These are phyloP conservation scores for Neurospora sp. DNA, from an alignment of 495 filamentous ascomycete genomes.

Conservation along the genomic window DNA sequence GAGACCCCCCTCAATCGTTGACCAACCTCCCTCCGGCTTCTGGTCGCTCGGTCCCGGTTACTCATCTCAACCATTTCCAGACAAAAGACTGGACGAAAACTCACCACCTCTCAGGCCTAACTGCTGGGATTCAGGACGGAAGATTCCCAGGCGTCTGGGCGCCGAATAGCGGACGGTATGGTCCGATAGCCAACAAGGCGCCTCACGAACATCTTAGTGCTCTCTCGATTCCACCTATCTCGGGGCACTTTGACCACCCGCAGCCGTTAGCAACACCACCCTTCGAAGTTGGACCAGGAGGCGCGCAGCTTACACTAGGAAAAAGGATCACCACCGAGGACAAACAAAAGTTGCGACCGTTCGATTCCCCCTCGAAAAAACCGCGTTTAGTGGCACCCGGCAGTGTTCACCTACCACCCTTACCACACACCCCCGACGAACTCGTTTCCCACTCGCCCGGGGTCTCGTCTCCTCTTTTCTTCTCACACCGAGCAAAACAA, in stretches of 20 bases:
- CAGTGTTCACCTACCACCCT: constrained; percentile 15
- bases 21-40: constrained; percentile 4
- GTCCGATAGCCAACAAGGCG: constrained; percentile 7
- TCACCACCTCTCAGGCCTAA: neutral
- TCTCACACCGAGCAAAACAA: constrained; percentile 38
- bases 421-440: constrained; percentile 10
- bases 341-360: neutral
- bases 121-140: neutral
- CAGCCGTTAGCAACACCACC: neutral
- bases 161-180: constrained; percentile 16
- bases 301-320: neutral
- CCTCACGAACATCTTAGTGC: constrained; percentile 1
- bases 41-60: constrained; percentile 5
- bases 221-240: neutral
- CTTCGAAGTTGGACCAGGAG: neutral
- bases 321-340: constrained; percentile 11
- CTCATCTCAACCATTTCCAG: constrained; percentile 2
- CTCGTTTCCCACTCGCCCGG: constrained; percentile 16
- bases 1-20: neutral
- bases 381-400: constrained; percentile 18
- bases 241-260: neutral
- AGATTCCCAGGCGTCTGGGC: constrained; percentile 4
- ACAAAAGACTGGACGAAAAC: neutral
- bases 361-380: constrained; percentile 17
- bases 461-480: constrained; percentile 46